Evolutionary conservation across 441 rosid species (phyloP).

Genomic region (Euphorbia schlechtendalii): DNA sequence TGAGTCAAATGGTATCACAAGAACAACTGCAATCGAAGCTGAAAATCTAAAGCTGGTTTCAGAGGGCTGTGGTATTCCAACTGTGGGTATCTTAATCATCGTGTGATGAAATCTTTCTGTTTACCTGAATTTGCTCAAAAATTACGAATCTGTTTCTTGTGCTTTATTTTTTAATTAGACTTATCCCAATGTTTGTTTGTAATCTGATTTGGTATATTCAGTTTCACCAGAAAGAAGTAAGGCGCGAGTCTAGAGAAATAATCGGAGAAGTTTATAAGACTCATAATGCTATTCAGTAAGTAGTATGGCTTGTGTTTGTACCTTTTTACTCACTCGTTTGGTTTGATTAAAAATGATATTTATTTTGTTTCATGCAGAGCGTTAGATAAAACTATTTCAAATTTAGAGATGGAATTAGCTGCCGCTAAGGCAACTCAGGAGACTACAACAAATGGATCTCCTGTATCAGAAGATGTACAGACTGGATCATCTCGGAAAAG

Average conservation of each 20-base stretch:
- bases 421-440: slow-evolving; percentile 84
- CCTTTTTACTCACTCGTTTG: no score
- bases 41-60: slow-evolving; percentile 68
- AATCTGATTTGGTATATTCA: slow-evolving; percentile 34
- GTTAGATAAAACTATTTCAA: slow-evolving; percentile 82
- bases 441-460: slow-evolving; percentile 61
- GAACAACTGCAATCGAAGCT: slow-evolving; percentile 58
- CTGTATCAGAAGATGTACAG: slow-evolving; percentile 50
- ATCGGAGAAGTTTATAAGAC: slow-evolving; percentile 61
- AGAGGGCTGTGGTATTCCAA: slow-evolving; percentile 63
- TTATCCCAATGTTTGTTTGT: slow-evolving; percentile 15
- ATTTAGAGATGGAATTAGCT: slow-evolving; percentile 93
- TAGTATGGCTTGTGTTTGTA: slow-evolving; percentile 23
- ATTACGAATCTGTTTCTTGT: not conserved
- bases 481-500: slow-evolving; percentile 37
- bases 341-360: no score
- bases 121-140: not conserved
- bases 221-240: slow-evolving; percentile 72
- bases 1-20: slow-evolving; percentile 50
- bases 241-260: slow-evolving; percentile 52
- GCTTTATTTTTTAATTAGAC: slow-evolving; percentile 2
- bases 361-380: slow-evolving; percentile 34
- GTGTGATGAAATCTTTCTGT: not conserved
- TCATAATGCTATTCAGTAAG: slow-evolving; percentile 64
- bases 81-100: slow-evolving; percentile 40